Conservation (phyloP, 176 grass and related monocot genomes). For the Triticum monococcum region DNA sequence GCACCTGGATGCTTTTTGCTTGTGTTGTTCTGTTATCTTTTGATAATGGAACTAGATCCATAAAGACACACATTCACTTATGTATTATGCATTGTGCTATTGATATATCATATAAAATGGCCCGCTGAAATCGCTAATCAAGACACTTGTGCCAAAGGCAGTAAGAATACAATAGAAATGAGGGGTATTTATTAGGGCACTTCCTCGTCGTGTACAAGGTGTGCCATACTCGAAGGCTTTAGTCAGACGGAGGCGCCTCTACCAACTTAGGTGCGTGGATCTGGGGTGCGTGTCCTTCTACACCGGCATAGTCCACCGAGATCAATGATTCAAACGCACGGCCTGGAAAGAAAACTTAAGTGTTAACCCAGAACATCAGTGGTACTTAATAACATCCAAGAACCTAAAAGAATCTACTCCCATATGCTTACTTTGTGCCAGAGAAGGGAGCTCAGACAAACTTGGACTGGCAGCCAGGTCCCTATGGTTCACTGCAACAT, state of each 20-base stretch:
- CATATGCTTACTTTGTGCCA: background rate
- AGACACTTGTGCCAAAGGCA: background rate
- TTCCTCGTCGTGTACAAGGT: background rate
- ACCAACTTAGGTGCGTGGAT: background rate
- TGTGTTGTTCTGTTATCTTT: no score
- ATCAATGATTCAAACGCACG: background rate
- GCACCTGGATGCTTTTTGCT: no score
- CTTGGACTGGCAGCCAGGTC: background rate
- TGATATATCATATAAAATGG: background rate
- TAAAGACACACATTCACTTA: background rate
- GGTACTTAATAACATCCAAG: background rate
- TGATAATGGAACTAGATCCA: no score
- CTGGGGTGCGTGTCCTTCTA: background rate
- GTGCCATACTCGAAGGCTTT: background rate
- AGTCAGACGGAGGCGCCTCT: background rate
- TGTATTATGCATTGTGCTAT: background rate
- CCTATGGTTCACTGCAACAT: background rate
- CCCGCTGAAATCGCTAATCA: background rate
- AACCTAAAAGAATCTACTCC: background rate
- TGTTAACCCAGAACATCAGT: background rate
- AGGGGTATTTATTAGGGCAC: background rate
- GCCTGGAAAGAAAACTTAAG: background rate
- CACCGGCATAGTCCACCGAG: background rate
- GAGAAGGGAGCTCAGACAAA: background rate
- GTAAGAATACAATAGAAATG: background rate